phyloP scores from a whole-genome alignment of 2,329 filamentous ascomycete species.

The Cytospora mali region DNA sequence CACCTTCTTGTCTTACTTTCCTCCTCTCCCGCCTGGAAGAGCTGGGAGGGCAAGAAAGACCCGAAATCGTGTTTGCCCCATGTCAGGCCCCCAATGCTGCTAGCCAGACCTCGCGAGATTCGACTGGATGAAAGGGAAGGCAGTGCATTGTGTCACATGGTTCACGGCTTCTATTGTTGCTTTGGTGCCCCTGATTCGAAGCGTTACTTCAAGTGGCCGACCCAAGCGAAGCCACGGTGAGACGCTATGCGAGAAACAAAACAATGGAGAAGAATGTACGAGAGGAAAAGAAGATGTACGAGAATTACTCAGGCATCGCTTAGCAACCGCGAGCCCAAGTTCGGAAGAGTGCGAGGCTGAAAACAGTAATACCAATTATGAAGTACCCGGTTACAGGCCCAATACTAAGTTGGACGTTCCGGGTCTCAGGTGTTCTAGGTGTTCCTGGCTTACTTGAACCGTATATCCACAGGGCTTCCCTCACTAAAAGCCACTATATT shows the following conservation, averaged over 20 bases:
- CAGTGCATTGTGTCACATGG: background rate
- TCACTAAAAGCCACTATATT: too few species aligned
- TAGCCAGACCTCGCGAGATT: background rate
- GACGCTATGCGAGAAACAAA: background rate
- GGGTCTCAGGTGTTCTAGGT: too few species aligned
- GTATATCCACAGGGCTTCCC: too few species aligned
- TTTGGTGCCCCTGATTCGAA: background rate
- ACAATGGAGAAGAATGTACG: too few species aligned
- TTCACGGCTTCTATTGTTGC: background rate
- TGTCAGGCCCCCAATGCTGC: background rate
- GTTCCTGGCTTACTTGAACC: too few species aligned
- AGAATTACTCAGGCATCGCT: background rate
- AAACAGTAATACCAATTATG: background rate
- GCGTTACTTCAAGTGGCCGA: background rate
- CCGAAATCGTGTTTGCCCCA: background rate
- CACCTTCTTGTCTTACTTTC: background rate
- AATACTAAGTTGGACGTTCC: too few species aligned
- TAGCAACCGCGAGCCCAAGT: background rate
- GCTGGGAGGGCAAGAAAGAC: too few species aligned
- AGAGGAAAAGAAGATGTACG: background rate
- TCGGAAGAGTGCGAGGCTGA: background rate
- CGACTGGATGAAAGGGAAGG: background rate
- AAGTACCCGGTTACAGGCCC: too few species aligned
- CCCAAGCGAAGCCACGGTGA: background rate
- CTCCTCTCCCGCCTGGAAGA: too few species aligned